phyloP scores from a whole-genome alignment of 2,329 filamentous ascomycete species.

The Geosmithia flava region DNA sequence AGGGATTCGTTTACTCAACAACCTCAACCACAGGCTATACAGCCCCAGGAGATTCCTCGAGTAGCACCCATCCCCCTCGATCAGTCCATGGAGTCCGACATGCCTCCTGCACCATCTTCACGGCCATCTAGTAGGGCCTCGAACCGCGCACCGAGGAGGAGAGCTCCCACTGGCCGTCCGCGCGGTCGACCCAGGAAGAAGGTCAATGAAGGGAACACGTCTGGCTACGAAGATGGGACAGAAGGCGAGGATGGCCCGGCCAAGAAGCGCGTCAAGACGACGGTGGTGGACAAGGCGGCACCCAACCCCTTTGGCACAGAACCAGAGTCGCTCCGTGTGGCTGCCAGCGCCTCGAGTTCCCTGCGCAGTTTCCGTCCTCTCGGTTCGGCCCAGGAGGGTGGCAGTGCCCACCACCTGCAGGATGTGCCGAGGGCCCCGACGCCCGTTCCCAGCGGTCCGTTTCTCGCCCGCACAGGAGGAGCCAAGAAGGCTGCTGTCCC shows the following conservation, averaged over 20 bases:
- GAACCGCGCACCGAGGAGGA: slow-evolving; percentile 24
- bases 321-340: slow-evolving; percentile 74
- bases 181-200: slow-evolving; percentile 44
- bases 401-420: slow-evolving; percentile 40
- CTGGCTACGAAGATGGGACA: slow-evolving; percentile 57
- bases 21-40: slow-evolving; percentile 3
- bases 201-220: slow-evolving; percentile 52
- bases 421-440: slow-evolving; percentile 68
- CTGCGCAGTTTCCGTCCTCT: slow-evolving; percentile 74
- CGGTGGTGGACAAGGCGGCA: slow-evolving; percentile 59
- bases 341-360: slow-evolving; percentile 80
- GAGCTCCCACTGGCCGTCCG: slow-evolving; percentile 38
- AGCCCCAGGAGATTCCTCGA: slow-evolving; percentile 17
- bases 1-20: slow-evolving; percentile 13
- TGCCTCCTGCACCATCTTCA: slow-evolving; percentile 23
- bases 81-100: slow-evolving; percentile 8
- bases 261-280: slow-evolving; percentile 68
- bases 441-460: slow-evolving; percentile 46
- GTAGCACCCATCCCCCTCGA: slow-evolving; percentile 20
- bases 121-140: slow-evolving; percentile 50
- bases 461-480: background rate
- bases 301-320: slow-evolving; percentile 60
- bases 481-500: slow-evolving; percentile 21
- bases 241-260: slow-evolving; percentile 42
- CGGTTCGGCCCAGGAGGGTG: slow-evolving; percentile 22